Conservation (phyloP, 2,329 filamentous ascomycete species). For the Malbranchea zuffiana region DNA sequence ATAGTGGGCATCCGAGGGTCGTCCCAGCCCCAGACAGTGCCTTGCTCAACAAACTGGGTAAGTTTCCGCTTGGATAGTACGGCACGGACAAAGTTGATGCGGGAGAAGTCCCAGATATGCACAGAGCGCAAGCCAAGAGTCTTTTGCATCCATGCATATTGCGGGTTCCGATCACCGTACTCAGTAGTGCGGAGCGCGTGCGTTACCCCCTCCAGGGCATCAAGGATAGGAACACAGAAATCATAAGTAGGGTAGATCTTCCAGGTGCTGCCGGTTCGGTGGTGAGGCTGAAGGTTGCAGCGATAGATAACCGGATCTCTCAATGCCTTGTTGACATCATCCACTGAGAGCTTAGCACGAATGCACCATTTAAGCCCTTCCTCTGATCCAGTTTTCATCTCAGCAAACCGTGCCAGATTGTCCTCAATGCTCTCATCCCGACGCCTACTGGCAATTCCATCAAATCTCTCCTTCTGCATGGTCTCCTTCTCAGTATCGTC, state of each 20-base stretch:
- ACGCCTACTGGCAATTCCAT: slow-evolving; percentile 69
- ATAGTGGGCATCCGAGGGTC: slow-evolving; percentile 43
- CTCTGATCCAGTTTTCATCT: slow-evolving; percentile 79
- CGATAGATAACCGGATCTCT: slow-evolving; percentile 96
- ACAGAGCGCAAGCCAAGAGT: slow-evolving; percentile 37
- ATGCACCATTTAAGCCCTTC: slow-evolving; percentile 82
- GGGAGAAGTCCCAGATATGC: slow-evolving; percentile 43
- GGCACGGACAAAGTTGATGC: slow-evolving; percentile 43
- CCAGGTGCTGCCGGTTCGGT: slow-evolving; percentile 53
- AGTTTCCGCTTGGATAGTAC: slow-evolving; percentile 43
- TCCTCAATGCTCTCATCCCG: slow-evolving; percentile 72
- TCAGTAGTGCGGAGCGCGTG: slow-evolving; percentile 56
- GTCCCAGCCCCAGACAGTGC: slow-evolving; percentile 42
- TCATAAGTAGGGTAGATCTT: slow-evolving; percentile 59
- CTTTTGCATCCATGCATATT: slow-evolving; percentile 43
- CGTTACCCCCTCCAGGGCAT: slow-evolving; percentile 52
- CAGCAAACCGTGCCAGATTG: slow-evolving; percentile 73
- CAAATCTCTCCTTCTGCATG: slow-evolving; percentile 75
- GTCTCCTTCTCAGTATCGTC: slow-evolving; percentile 87
- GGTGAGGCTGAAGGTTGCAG: slow-evolving; percentile 61
- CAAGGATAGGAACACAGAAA: slow-evolving; percentile 54
- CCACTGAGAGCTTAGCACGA: slow-evolving; percentile 82
- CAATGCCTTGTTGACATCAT: slow-evolving; percentile 91
- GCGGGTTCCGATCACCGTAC: slow-evolving; percentile 43
- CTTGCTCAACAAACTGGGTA: slow-evolving; percentile 40